Base-by-base conservation (phyloP, 176 grass and related monocot genomes). In the Ampelocalamus luodianensis region DNA sequence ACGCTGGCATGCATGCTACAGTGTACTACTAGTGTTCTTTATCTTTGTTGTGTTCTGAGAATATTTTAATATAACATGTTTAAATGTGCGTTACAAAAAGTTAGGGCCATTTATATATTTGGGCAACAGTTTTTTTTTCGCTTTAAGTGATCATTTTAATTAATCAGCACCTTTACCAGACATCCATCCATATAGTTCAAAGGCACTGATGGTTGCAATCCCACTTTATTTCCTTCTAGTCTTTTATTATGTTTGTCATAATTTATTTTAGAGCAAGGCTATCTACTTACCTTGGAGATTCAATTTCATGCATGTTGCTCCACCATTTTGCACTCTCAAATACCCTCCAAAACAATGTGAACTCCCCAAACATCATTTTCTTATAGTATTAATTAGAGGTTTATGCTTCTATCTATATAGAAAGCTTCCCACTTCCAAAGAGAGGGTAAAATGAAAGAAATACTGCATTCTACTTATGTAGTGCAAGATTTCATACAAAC, bases 121-220 rank as follows among this genome's bases (percentile, higher is more conserved):
- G 5, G 10, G 34, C 5, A 61, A 10, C 53, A 9, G 1, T 74
- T 4, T 53, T 51, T 53, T 38, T 34, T 29, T 29, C 1, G 4
- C 48, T 55, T 75, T 13, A 76, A 39, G 32, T 22, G 6, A n/a
- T 56, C 8, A 55, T 76, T 76, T 38, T n/a, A 22, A 29, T 53
- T 20, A 22, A 55, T 55, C 6, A 11, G 3, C 24, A 62, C 29
- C 34, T 56, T 34, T 23, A n/a, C 5, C 51, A 58, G 15, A 5
- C 17, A 39, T 39, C 9, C 17, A 39, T 39, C 9, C 29, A 38
- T 39, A 50, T 29, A 42, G 36, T 59, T 77, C 36, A 6, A 77
- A 60, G 59, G 54, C 74, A 77, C 74, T 60, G 34, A 77, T 63
- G 60, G 14, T 63, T 13, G 60, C 18, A 56, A 49, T 49, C 46